Conservation (phyloP, 73 alveolate genomes). For the Tetrahymena thermophila region DNA sequence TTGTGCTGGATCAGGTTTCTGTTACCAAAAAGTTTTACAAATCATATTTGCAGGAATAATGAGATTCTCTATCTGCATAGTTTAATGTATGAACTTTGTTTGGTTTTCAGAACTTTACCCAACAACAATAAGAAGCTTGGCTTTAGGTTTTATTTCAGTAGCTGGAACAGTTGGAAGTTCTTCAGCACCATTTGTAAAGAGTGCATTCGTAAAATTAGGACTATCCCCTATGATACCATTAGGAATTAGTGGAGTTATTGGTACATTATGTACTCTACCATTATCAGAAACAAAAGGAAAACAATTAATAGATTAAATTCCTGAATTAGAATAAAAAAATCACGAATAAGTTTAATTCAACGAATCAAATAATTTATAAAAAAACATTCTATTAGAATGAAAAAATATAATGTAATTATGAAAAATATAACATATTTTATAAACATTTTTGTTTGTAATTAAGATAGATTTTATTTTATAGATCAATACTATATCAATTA, state of each 20-base stretch:
- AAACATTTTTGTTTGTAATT: too few relatives aligned
- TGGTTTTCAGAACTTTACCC: constrained; percentile 33
- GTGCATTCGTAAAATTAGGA: neutral
- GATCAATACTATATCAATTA: too few relatives aligned
- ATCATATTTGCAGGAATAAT: neutral
- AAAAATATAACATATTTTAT: too few relatives aligned
- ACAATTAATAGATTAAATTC: constrained; percentile 7
- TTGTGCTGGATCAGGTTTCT: neutral
- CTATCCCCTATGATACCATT: constrained; percentile 23
- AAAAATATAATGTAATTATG: neutral
- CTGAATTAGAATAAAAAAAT: neutral
- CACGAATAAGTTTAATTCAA: neutral
- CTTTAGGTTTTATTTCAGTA: constrained; percentile 16
- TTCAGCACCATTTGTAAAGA: neutral
- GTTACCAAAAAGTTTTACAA: neutral
- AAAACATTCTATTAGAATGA: neutral
- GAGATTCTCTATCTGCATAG: constrained; percentile 24
- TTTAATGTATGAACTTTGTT: neutral
- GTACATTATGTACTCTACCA: constrained; percentile 1
- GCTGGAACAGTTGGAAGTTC: constrained; percentile 30
- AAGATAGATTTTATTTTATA: too few relatives aligned
- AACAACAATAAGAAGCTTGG: constrained; percentile 10
- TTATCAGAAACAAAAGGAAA: constrained; percentile 7
- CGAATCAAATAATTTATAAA: neutral
- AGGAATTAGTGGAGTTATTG: constrained; percentile 9